phyloP scores from a whole-genome alignment of 257 asterid species.

The Leptodermis oblonga region DNA sequence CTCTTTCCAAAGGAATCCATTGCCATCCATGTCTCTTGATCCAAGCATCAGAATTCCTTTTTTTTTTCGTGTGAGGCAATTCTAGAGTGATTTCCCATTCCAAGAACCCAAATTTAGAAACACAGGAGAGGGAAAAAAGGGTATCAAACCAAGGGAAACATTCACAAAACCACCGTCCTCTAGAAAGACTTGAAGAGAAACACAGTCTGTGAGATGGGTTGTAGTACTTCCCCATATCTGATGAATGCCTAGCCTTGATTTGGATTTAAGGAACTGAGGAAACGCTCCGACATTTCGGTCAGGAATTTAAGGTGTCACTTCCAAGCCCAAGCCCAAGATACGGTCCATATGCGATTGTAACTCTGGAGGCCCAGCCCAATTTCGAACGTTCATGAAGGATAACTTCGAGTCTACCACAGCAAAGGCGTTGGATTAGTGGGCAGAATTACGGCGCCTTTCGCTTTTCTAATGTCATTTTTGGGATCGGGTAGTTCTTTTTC shows the following conservation, averaged over 20 bases:
- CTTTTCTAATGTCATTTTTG: too few species aligned
- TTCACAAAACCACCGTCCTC: too few species aligned
- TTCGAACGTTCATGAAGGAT: too few species aligned
- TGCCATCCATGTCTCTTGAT: not conserved
- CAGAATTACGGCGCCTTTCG: too few species aligned
- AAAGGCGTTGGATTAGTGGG: too few species aligned
- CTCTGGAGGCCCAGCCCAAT: too few species aligned
- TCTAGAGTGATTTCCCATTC: not conserved
- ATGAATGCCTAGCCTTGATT: not conserved
- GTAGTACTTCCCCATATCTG: not conserved
- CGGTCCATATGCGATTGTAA: too few species aligned
- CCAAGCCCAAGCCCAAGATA: too few species aligned
- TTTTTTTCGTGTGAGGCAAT: not conserved
- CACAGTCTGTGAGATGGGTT: not conserved
- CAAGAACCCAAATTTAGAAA: not conserved
- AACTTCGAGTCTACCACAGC: too few species aligned
- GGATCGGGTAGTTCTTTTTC: too few species aligned
- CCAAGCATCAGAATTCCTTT: not conserved
- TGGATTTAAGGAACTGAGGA: not conserved
- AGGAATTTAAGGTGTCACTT: too few species aligned
- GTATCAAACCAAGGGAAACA: not conserved
- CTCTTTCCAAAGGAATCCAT: not conserved
- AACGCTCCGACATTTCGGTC: not conserved
- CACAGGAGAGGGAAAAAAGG: not conserved
- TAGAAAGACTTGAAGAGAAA: not conserved